Base-by-base conservation (phyloP, 345 rosid species). In the Schrenkiella parvula region DNA sequence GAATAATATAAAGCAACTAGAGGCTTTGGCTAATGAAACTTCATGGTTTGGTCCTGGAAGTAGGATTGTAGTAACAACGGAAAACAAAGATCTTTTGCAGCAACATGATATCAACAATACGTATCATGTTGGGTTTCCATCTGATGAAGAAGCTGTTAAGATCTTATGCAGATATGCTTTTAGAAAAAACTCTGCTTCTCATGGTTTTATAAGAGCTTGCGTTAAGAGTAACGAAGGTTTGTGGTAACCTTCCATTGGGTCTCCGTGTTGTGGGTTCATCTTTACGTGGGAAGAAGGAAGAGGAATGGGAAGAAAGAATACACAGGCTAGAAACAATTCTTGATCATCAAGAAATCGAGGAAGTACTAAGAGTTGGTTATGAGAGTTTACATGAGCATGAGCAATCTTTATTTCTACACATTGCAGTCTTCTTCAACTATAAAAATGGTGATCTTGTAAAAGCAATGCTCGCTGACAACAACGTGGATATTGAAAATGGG, bases 351-450 rank as follows among this genome's bases (percentile, higher is more conserved):
- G 64, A 80, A 6, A 74, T 82, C 14, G 37, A 8, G 0, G 21
- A 34, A 0, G 23, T 60, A 4, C 28, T 79, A 44, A 44, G 50
- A 17, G 50, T 44, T 21, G 50, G 86, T 0, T 81, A 46, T 13
- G 70, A 81, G 1, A 64, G 71, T n/a, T 42, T 83, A 7, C 2
- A 47, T 18, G 66, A 66, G 5, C 12, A 41, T 13, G 70, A 59
- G 8, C 58, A 77, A 72, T 2, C 2, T 0, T n/a, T 81, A 2
- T 83, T 83, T 74, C 68, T 79, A 18, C 74, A 79, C 17, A 68
- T 83, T 43, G 81, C 78, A 17, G 70, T 78, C 28, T 78, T 81
- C 64, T 76, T 79, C 10, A 75, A 47, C 13, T 29, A 70, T 2
- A 1, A 10, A 9, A 3, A 31, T 2, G 15, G 2, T 9, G 26